Base-by-base conservation (phyloP, 306 rosid genomes). In the Cicer cuneatum region DNA sequence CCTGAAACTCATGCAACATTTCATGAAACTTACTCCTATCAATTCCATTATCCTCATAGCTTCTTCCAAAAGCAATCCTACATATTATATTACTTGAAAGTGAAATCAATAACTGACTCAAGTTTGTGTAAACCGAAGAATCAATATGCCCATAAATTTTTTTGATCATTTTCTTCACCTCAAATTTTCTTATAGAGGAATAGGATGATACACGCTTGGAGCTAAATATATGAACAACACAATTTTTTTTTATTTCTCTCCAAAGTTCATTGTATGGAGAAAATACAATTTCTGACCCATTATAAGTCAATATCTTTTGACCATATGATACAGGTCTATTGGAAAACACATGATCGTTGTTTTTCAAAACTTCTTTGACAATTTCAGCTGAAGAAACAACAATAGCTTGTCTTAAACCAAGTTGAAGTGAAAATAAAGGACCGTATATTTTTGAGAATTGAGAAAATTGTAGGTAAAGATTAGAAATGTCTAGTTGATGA, bases 351-450 rank as follows among this genome's bases (percentile, higher is more conserved):
- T 57, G 62, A 39, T 82, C 86, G 29, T 82, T 41, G 49, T 2
- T 13, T 58, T 77, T 77, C 35, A 77, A 11, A 8, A 21, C 5
- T 16, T 53, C 60, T 53, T 53, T 53, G 5, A 13, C 60, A 16
- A 53, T 53, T 53, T 53, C 60, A 53, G 35, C 60, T 53, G 60
- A 53, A 18, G 60, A 53, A 53, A 53, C 60, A 69, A 78, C 65
- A 6, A 78, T 21, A 2, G 71, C 76, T 38, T 7, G 38, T n/a
- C 77, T 69, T 7, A 68, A 10, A 40, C 87, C 84, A 1, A 86
- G 48, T 54, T 72, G 62, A 9, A 86, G 73, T 12, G 73, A 76
- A 83, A 86, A 84, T 2, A 86, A 0, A 0, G 88, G 81, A 0
- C 84, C 85, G 2, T 84, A 64, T 41, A 12, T 64, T 19, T 49